A percentile compares a stretch with the other conserved stretches of the same genome.
phyloP scores from a whole-genome alignment of 139 green algal genomes.

The Chlamydomonas urium region DNA sequence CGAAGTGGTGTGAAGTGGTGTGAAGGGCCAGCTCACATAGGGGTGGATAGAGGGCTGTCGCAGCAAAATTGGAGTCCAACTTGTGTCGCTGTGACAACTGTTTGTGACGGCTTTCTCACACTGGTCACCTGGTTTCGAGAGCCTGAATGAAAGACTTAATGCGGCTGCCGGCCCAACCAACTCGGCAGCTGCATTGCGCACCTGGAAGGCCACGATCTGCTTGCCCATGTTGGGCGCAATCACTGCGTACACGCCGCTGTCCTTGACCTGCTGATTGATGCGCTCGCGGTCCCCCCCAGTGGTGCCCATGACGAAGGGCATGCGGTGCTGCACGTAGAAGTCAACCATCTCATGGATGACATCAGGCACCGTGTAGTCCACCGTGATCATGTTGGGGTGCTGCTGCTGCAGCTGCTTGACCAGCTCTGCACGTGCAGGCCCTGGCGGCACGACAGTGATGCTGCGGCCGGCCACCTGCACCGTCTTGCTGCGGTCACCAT shows the following conservation, averaged over 20 bases:
- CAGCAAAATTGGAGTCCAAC: too few species aligned
- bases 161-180: too few species aligned
- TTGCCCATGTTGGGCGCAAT: conserved; percentile 99
- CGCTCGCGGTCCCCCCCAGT: conserved; percentile 86
- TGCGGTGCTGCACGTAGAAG: conserved; percentile 75
- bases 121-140: too few species aligned
- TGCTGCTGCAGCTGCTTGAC: conserved; percentile 22
- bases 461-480: too few species aligned
- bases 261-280: conserved; percentile 33
- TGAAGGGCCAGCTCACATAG: too few species aligned
- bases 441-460: conserved; percentile 7
- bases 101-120: too few species aligned
- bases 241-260: conserved; percentile 75
- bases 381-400: conserved; percentile 70
- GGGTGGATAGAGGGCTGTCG: too few species aligned
- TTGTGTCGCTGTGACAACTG: too few species aligned
- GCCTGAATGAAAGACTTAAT: too few species aligned
- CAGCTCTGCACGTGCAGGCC: not conserved
- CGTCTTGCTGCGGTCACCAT: too few species aligned
- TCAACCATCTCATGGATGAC: conserved; percentile 79
- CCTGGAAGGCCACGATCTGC: conserved; percentile 83
- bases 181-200: too few species aligned
- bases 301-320: conserved; percentile 99
- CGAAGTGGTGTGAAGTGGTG: too few species aligned
- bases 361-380: conserved; percentile 95